phyloP scores from a whole-genome alignment of 257 asterid species.

The Fraxinus cuspidata region DNA sequence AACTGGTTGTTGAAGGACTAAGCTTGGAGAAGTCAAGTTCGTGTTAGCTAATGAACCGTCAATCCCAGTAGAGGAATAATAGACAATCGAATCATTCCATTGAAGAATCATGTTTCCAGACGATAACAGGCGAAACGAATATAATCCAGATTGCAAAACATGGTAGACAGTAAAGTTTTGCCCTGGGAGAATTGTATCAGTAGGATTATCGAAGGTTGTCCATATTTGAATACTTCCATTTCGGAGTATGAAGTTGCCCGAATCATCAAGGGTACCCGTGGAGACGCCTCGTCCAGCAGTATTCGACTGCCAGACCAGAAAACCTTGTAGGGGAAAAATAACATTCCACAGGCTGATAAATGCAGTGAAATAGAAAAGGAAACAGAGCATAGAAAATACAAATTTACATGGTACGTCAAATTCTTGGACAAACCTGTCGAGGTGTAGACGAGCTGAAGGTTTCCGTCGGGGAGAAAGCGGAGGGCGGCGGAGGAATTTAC shows the following conservation, averaged over 20 bases:
- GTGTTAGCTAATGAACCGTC: constrained; percentile 17
- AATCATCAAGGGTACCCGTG: constrained; percentile 55
- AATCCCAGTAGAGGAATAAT: constrained; percentile 48
- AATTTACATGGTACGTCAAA: not conserved
- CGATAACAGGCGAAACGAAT: constrained; percentile 43
- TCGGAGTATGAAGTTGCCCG: constrained; percentile 58
- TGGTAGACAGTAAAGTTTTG: constrained; percentile 53
- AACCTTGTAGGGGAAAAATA: not conserved
- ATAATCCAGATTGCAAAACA: constrained; percentile 48
- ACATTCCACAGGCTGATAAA: not conserved
- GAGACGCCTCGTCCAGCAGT: constrained; percentile 55
- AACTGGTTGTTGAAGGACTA: constrained; percentile 41
- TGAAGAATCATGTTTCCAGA: constrained; percentile 49
- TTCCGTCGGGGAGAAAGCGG: constrained; percentile 53
- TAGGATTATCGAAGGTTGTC: constrained; percentile 71
- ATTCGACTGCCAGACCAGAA: constrained; percentile 62
- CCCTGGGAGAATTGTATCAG: constrained; percentile 61
- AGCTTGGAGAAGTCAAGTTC: constrained; percentile 57
- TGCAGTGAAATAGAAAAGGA: not conserved
- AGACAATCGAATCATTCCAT: constrained; percentile 53
- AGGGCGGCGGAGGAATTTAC: constrained; percentile 55
- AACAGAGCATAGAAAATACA: not conserved
- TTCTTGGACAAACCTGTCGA: constrained; percentile 15
- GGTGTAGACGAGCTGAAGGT: constrained; percentile 61
- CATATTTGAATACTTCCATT: constrained; percentile 46